Evolutionary conservation across 139 green algal genomes (phyloP).

Genomic region (Medakamo hakoo): DNA sequence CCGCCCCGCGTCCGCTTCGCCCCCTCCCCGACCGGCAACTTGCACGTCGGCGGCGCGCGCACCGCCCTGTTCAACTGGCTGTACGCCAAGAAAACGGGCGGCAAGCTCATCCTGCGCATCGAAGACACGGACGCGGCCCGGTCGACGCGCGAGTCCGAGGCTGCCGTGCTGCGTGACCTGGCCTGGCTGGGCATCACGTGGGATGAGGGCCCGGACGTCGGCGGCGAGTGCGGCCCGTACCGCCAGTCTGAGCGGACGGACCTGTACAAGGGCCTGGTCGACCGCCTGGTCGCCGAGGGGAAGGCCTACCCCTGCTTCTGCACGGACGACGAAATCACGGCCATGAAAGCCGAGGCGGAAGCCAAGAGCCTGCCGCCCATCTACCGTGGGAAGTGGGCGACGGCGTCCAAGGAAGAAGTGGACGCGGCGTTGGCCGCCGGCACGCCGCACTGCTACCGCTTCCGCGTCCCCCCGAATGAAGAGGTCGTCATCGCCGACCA

Average conservation of each 20-base stretch:
- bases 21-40: constrained; percentile 92
- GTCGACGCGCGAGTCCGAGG: constrained; percentile 77
- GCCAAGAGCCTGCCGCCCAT: constrained; percentile 82
- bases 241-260: constrained; percentile 83
- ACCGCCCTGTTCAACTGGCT: constrained; percentile 99
- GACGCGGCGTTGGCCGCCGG: constrained; percentile 61
- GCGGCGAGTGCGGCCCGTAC: constrained; percentile 77
- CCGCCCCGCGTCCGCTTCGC: constrained; percentile 75
- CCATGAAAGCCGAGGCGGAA: constrained; percentile 79
- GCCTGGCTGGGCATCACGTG: constrained; percentile 90
- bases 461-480: constrained; percentile 66
- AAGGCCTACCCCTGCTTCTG: constrained; percentile 96
- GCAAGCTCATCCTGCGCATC: constrained; percentile 90
- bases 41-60: constrained; percentile 91
- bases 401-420: constrained; percentile 66
- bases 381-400: constrained; percentile 88
- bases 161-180: constrained; percentile 80
- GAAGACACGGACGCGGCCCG: constrained; percentile 94
- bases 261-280: constrained; percentile 82
- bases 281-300: constrained; percentile 69
- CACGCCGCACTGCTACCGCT: constrained; percentile 77
- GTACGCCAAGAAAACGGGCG: constrained; percentile 68
- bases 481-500: constrained; percentile 40
- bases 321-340: constrained; percentile 84
- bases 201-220: constrained; percentile 87